These are phyloP conservation scores for Sporothrix schenckii DNA, from an alignment of 2,329 filamentous ascomycete genomes.

Conservation along the genomic window DNA sequence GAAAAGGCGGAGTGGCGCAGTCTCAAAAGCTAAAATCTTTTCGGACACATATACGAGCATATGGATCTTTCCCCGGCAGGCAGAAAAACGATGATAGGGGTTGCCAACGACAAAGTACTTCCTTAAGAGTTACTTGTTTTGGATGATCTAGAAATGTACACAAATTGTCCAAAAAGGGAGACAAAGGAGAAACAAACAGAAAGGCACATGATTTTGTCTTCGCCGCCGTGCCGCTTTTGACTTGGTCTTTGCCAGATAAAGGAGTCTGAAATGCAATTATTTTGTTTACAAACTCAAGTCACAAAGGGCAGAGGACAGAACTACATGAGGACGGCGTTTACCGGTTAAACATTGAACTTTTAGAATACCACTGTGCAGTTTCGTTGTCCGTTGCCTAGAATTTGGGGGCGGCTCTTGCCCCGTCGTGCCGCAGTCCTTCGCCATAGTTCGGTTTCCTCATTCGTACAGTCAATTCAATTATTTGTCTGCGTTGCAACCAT, in stretches of 20 bases:
- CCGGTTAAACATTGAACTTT: too few species aligned
- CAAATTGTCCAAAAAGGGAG: neutral
- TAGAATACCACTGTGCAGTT: neutral
- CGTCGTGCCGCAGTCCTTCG: slow-evolving; percentile 13
- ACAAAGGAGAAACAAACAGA: neutral
- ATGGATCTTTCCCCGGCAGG: neutral
- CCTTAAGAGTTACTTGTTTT: neutral
- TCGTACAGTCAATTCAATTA: neutral
- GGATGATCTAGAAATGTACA: neutral
- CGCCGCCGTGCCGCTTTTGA: neutral
- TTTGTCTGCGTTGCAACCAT: neutral
- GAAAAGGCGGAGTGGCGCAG: slow-evolving; percentile 20
- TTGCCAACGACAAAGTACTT: neutral
- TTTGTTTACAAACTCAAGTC: too few species aligned
- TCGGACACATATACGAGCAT: neutral
- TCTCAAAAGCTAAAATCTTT: neutral
- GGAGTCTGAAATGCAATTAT: neutral
- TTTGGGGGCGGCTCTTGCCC: slow-evolving; percentile 16
- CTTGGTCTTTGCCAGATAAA: neutral
- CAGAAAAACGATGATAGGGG: neutral
- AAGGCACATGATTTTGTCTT: neutral
- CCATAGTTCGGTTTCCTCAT: neutral
- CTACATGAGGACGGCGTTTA: too few species aligned
- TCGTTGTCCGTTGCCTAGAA: neutral
- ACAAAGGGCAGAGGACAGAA: too few species aligned